Base-by-base conservation (phyloP, 2,329 filamentous ascomycete species). In the Fusarium luffae region DNA sequence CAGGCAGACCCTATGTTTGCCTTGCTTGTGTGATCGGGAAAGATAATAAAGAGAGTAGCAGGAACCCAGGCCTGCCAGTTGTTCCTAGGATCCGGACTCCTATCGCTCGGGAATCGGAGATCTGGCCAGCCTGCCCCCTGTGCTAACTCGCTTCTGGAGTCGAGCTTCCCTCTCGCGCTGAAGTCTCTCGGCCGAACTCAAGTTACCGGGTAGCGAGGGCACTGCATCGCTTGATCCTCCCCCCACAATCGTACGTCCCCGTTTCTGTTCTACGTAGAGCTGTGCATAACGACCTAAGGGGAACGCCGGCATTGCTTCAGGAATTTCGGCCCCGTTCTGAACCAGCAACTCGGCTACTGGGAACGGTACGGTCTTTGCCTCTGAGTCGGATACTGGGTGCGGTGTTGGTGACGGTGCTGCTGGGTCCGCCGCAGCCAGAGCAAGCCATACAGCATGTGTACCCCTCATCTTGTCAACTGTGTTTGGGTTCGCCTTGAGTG, bases 261-360 rank as follows among this genome's bases (percentile, higher is more conserved):
- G 83, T 78, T 90, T 97, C 81, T 94, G 90, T 70, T 97, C 94
- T 49, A 98, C 84, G 75, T 98, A 99, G 34, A 92, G 80, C 75
- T 92, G 90, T 4, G 96, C 95, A 48, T 90, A 91, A 12, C 88
- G 85, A 64, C 93, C 94, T 13, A 99, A 86, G 2, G 94, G 93
- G 71, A 98, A 94, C 0, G 93, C 91, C 1, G 94, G 93, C 64
- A 92, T 85, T 4, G 89, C 83, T 2, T 84, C 77, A 0, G 96
- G 95, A 34, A 98, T 91, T 67, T 97, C 92, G 5, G 94, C 94
- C 18, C 96, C 96, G 76, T 99, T 98, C 74, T 98, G 97, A 16
- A 97, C 85, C 16, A 99, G 86, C 63, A 99, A 83, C 79, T 99
- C 96, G 16, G 96, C 96, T 43, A 98, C 85, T 0, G 96, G 90